A percentile compares a stretch with the other conserved stretches of the same genome.
These are phyloP conservation scores for Pseudopediastrum boryanum DNA, from an alignment of 139 green algal genomes.

Conservation along the genomic window DNA sequence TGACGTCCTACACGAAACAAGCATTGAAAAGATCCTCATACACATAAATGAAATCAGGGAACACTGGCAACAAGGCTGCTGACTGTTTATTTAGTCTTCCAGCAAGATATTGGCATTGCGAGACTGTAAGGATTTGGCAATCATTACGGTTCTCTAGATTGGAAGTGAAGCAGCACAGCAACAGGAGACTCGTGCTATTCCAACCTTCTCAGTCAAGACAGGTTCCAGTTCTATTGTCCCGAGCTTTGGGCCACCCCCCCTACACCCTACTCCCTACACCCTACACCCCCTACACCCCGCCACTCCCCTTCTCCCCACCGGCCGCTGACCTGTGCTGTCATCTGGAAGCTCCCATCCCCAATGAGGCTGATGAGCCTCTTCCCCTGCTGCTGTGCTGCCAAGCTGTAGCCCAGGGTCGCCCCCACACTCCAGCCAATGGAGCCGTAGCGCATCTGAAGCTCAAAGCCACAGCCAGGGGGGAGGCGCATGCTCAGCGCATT, in stretches of 20 bases:
- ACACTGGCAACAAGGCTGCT: no score
- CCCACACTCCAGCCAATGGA: slow-evolving; percentile 87
- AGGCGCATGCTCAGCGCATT: slow-evolving; percentile 80
- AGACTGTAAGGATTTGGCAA: no score
- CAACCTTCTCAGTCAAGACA: no score
- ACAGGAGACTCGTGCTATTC: no score
- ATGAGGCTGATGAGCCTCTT: slow-evolving; percentile 79
- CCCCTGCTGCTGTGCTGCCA: slow-evolving; percentile 8
- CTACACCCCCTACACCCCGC: not conserved
- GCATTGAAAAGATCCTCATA: no score
- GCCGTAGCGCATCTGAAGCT: slow-evolving; percentile 69
- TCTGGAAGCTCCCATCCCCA: slow-evolving; percentile 85
- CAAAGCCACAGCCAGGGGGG: slow-evolving; percentile 61
- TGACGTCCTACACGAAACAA: no score
- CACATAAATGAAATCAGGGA: no score
- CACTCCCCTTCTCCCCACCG: not conserved
- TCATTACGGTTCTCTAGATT: not conserved
- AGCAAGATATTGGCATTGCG: no score
- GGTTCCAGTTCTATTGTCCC: no score
- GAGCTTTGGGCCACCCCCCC: not conserved
- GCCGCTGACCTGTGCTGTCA: slow-evolving; percentile 61
- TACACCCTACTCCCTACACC: not conserved
- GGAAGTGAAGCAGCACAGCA: not conserved
- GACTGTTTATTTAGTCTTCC: no score
- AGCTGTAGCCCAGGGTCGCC: slow-evolving; percentile 53